These are phyloP conservation scores for Globisporangium orthogonon DNA, from an alignment of 352 stramenopile genomes.

Conservation along the genomic window DNA sequence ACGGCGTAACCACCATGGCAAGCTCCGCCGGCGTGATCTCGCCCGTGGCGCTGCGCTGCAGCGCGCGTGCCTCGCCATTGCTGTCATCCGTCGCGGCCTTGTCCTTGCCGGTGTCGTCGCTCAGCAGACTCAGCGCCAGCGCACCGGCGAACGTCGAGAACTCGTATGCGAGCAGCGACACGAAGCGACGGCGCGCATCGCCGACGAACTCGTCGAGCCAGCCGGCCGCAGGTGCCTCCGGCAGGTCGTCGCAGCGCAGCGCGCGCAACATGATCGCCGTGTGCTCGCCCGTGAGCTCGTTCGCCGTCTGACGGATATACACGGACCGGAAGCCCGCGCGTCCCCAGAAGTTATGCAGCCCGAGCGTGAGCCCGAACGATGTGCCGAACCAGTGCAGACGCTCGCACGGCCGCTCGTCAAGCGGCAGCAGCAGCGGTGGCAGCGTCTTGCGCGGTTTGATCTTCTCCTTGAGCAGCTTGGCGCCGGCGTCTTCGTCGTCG, in stretches of 20 bases:
- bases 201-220: constrained; percentile 94
- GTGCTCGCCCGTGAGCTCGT: constrained; percentile 98
- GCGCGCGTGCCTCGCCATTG: constrained; percentile 16
- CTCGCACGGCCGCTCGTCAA: constrained; percentile 92
- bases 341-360: constrained; percentile 98
- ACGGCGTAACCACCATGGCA: constrained; percentile 91
- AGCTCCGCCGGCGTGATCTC: constrained; percentile 87
- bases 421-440: constrained; percentile 94
- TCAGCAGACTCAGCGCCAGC: constrained; percentile 91
- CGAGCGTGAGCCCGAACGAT: constrained; percentile 96
- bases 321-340: constrained; percentile 92
- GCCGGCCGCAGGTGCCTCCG: constrained; percentile 66
- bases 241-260: constrained; percentile 71
- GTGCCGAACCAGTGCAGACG: constrained; percentile 98
- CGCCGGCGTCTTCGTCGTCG: constrained; percentile 41
- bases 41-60: constrained; percentile 58
- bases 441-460: constrained; percentile 95
- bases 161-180: constrained; percentile 91
- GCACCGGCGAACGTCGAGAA: constrained; percentile 90
- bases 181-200: constrained; percentile 92
- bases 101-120: constrained; percentile 22
- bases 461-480: constrained; percentile 73
- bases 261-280: constrained; percentile 91
- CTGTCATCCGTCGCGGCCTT: background rate
- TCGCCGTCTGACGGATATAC: constrained; percentile 98